A percentile compares a stretch with the other conserved stretches of the same genome.
Conservation (phyloP, 1,139 yeast species). For the Spathaspora jeffriesii region DNA sequence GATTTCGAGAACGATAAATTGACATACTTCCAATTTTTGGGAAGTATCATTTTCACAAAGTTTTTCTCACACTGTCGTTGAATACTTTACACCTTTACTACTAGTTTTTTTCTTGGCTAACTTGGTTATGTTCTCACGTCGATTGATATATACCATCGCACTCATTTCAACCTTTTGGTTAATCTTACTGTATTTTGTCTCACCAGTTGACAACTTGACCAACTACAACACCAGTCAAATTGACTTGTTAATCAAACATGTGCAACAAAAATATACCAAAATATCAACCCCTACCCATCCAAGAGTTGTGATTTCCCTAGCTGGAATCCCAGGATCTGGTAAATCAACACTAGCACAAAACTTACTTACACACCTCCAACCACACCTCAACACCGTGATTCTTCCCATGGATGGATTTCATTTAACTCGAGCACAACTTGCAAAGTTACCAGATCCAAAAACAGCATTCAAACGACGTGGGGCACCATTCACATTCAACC, state of each 20-base stretch:
- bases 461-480: slow-evolving; percentile 72
- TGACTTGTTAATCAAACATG: background rate
- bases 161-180: background rate
- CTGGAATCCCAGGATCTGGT: slow-evolving; percentile 86
- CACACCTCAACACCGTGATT: slow-evolving; percentile 19
- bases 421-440: slow-evolving; percentile 56
- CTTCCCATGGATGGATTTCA: slow-evolving; percentile 84
- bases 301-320: slow-evolving; percentile 46
- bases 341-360: slow-evolving; percentile 64
- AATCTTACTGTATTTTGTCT: background rate
- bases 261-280: background rate
- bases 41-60: background rate
- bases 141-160: background rate
- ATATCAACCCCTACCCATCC: background rate
- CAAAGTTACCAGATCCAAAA: slow-evolving; percentile 50
- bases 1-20: background rate
- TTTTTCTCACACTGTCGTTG: background rate
- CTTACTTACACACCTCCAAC: slow-evolving; percentile 16
- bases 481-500: slow-evolving; percentile 84
- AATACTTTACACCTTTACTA: background rate
- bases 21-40: background rate
- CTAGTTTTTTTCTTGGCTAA: background rate
- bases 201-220: background rate
- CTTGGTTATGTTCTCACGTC: background rate
- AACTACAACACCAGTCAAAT: background rate